Evolutionary conservation across 2,329 filamentous ascomycete genomes (phyloP), one percentile per base, ranked within the genome.

Genomic region (Polychaeton citri): DNA sequence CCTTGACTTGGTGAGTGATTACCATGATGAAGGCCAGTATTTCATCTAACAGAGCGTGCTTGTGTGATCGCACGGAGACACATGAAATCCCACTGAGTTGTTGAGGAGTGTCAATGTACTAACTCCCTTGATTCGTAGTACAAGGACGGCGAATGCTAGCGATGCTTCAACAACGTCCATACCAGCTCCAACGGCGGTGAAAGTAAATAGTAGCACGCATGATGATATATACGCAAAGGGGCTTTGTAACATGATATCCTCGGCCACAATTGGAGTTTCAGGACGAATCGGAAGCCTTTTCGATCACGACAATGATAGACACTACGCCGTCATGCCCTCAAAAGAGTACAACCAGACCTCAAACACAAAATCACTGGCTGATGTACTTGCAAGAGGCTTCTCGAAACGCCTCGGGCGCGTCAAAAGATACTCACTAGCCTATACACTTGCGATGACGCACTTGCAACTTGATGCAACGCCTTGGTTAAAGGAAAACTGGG

Each of bases 401-500:
- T 35, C 42, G 5, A 12, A 34, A 3, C 33, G 30, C 2, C 18
- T 51, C 15, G 47, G 36, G 7, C 39, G 51, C 5, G 40, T 46
- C 2, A 41, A 53, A 28, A 40, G 51, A 9, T 53, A 50, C 38
- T 42, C 10, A 3, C 35, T 53, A 10, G 51, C 51, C 10, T 32
- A 46, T 3, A 45, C 43, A 2, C 21, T 54, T 12, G 45, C 49
- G 2, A 49, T 45, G 4, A 50, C 49, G 6, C 45, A 45, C 19
- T 36, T 52, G 2, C 51, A 52, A 33, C 45, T 53, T 2, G 36
- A 51, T 16, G 38, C 43, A 2, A 49, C 48, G 10, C 48, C 50
- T 2, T 54, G 48, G 53, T 36, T 53, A 4, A 38, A 41, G 10
- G 17, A 19, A 15, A n/a, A 19, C 13, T 42, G 38, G 38, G 28